Evolutionary conservation across 164 flowering plant genomes (phyloP).

Genomic region (Magnolia sinica): DNA sequence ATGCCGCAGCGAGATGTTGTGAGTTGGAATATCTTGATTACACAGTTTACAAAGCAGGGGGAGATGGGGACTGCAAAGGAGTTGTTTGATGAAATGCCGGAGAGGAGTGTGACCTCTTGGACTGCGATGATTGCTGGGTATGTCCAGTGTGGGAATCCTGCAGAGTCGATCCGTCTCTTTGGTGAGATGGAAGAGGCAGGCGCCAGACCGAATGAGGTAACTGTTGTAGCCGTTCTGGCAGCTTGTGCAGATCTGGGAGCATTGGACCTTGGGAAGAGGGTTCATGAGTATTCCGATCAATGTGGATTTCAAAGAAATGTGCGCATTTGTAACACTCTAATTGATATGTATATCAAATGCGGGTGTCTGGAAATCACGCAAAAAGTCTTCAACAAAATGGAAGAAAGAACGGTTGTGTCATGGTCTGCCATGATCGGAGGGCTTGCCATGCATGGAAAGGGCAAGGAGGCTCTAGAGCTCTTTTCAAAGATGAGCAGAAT

Average conservation of each 20-base stretch:
- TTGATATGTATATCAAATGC: slow-evolving; percentile 79
- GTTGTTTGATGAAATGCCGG: slow-evolving; percentile 54
- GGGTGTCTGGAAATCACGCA: slow-evolving; percentile 57
- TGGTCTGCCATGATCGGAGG: slow-evolving; percentile 87
- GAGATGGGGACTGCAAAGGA: slow-evolving; percentile 39
- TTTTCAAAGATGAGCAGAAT: slow-evolving; percentile 37
- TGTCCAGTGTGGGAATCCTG: slow-evolving; percentile 56
- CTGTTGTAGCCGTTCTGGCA: slow-evolving; percentile 61
- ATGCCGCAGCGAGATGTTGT: slow-evolving; percentile 59
- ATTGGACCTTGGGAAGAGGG: slow-evolving; percentile 52
- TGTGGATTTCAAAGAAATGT: slow-evolving; percentile 45
- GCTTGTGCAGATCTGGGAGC: slow-evolving; percentile 76
- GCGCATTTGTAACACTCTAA: slow-evolving; percentile 54
- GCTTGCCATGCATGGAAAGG: slow-evolving; percentile 56
- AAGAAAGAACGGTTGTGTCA: slow-evolving; percentile 58
- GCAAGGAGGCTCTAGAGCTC: slow-evolving; percentile 39
- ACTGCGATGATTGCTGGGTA: slow-evolving; percentile 60
- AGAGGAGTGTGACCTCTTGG: slow-evolving; percentile 65
- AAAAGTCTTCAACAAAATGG: slow-evolving; percentile 46
- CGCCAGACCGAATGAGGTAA: slow-evolving; percentile 55
- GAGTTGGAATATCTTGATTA: slow-evolving; percentile 62
- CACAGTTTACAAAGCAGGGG: slow-evolving; percentile 43
- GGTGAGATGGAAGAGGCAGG: slow-evolving; percentile 54
- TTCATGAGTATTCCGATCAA: slow-evolving; percentile 46
- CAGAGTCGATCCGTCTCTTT: slow-evolving; percentile 50